Evolutionary conservation across 371 early-diverging fungal genomes (phyloP), one percentile per base, ranked within the genome.

Genomic region (Saksenaea oblongispora): DNA sequence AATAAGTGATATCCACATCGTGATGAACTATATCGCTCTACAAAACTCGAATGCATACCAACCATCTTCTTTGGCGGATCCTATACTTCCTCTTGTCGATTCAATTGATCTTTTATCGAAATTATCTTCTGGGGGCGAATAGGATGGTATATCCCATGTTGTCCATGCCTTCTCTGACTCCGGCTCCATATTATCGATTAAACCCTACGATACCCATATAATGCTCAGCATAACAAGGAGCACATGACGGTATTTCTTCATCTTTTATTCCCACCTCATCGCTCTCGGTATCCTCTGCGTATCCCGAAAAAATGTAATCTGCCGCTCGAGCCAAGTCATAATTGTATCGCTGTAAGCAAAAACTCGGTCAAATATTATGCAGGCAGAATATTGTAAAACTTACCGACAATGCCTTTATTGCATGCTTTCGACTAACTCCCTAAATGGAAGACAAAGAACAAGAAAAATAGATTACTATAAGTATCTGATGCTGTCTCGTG

Each of bases 261-360:
- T 42, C 39, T 27, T 37, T 58, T 13, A 14, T 58, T 13, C 58
- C 34, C 15, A 35, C 63, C 15, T 31, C 47, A 24, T 70, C 70
- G 34, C 41, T 56, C 3, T 70, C 70, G 15, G 24, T 58, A 24
- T 63, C 61, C 7, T 61, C 57, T 26, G 63, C 56, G 31, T 70
- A 63, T 13, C 79, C 80, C n/a, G 83, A 82, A 55, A 82, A 82
- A 24, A 82, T 78, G 54, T 66, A 82, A 44, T 82, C 83, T 15
- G 83, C 83, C 9, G 83, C 83, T 42, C 78, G 70, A n/a, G 67
- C 70, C 9, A 82, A 78, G 59, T 82, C 80, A 39, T 79, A 74
- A 54, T 79, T 79, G 64, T 82, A 82, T 41, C 78, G 70, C 83
- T 82, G 59, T 26, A 56, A 27, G 17, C 35, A 24, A 56, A 62